A percentile compares a stretch with the other conserved stretches of the same genome.
Conservation (phyloP, 306 rosid species). For the Sechiopsis laciniata region DNA sequence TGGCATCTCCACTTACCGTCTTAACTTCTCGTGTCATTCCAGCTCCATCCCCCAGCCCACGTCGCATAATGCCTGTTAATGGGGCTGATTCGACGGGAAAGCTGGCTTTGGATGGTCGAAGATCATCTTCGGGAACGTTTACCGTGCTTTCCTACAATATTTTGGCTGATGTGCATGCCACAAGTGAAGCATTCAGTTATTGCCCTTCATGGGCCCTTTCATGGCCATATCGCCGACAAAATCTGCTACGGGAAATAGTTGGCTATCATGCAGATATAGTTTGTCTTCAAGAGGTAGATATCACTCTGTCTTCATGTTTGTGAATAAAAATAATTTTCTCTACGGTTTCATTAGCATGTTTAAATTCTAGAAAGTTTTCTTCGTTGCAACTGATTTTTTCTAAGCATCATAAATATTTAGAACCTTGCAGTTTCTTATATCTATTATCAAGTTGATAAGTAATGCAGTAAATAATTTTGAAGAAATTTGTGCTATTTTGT, state of each 20-base stretch:
- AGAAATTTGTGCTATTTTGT: too few species aligned
- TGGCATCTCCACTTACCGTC: slow-evolving; percentile 58
- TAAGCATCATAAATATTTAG: not conserved
- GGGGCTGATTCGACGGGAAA: slow-evolving; percentile 68
- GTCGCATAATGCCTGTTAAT: slow-evolving; percentile 50
- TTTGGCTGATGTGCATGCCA: slow-evolving; percentile 75
- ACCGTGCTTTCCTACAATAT: slow-evolving; percentile 91
- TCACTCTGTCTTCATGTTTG: slow-evolving; percentile 21
- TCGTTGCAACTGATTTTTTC: not conserved
- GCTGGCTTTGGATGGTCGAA: slow-evolving; percentile 65
- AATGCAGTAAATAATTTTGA: not conserved
- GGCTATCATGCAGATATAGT: slow-evolving; percentile 89
- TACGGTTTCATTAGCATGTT: too few species aligned
- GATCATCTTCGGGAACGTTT: slow-evolving; percentile 67
- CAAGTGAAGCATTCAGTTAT: slow-evolving; percentile 67
- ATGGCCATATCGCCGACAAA: slow-evolving; percentile 98
- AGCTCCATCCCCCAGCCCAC: slow-evolving; percentile 90
- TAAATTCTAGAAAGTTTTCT: slow-evolving; percentile 31
- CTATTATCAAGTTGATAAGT: not conserved
- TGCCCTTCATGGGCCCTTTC: slow-evolving; percentile 99
- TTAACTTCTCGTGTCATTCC: slow-evolving; percentile 87
- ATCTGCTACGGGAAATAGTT: slow-evolving; percentile 86
- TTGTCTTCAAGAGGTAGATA: slow-evolving; percentile 94
- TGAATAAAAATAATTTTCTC: not conserved
- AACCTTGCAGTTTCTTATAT: not conserved